A percentile compares a stretch with the other conserved stretches of the same genome.
phyloP scores from a whole-genome alignment of 495 filamentous ascomycete species.

The Penicillium roqueforti region DNA sequence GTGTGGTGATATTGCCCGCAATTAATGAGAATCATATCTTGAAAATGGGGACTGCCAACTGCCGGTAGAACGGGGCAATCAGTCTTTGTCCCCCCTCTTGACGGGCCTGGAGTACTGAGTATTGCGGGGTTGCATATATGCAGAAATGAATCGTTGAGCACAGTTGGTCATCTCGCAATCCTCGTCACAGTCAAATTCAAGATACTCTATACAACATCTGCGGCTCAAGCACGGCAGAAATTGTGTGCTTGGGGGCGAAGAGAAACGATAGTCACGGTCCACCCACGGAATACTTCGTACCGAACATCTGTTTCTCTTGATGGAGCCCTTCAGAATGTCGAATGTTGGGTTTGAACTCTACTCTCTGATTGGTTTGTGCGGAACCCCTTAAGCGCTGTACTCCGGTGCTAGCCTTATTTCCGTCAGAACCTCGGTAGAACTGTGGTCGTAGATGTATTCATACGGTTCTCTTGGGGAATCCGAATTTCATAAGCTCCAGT shows the following conservation, averaged over 20 bases:
- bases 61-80: background rate
- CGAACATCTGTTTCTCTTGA: constrained; percentile 2
- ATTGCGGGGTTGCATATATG: background rate
- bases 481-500: background rate
- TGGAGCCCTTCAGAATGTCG: background rate
- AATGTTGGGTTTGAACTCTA: background rate
- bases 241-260: background rate
- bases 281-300: too few relatives aligned
- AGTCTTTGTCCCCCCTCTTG: background rate
- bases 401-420: background rate
- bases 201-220: background rate
- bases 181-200: background rate
- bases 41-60: constrained; percentile 19
- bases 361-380: constrained; percentile 8
- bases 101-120: background rate
- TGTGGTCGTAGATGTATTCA: background rate
- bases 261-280: background rate
- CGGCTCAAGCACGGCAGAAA: constrained; percentile 1
- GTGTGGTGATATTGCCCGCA: constrained; percentile 5
- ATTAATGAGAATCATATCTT: constrained; percentile 8
- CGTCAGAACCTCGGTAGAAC: background rate
- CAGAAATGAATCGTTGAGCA: background rate
- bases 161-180: background rate
- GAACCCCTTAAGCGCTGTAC: constrained; percentile 1
- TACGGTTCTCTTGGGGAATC: background rate